Conservation (phyloP, 2,329 filamentous ascomycete species). For the Epichloe baconii region DNA sequence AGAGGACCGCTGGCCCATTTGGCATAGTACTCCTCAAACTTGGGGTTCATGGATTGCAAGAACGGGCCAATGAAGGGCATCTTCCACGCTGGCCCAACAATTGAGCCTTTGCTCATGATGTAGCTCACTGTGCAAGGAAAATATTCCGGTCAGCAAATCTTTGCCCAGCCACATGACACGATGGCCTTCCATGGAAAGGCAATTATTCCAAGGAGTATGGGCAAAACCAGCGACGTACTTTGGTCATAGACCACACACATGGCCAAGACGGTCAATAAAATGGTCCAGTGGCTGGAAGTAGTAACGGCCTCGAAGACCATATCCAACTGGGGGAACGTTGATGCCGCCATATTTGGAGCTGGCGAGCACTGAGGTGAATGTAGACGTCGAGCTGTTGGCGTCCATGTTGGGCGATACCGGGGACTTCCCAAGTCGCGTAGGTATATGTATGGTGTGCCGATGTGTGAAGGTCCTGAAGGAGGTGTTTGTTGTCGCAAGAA, state of each 20-base stretch:
- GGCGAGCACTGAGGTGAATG: conserved; percentile 57
- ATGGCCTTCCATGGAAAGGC: background rate
- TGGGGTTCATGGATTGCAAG: conserved; percentile 79
- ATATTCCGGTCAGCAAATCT: background rate
- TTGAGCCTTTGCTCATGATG: conserved; percentile 59
- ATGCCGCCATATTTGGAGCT: conserved; percentile 39
- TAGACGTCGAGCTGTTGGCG: conserved; percentile 50
- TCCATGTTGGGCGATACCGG: conserved; percentile 27
- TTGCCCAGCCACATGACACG: background rate
- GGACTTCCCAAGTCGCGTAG: background rate
- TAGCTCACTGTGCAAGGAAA: conserved; percentile 50
- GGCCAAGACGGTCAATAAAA: conserved; percentile 57
- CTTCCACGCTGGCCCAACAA: conserved; percentile 63
- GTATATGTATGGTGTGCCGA: background rate
- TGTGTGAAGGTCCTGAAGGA: background rate
- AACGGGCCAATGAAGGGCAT: conserved; percentile 91
- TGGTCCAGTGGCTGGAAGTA: conserved; percentile 45
- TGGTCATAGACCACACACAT: conserved; percentile 77
- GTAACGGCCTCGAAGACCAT: conserved; percentile 41
- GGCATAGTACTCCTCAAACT: conserved; percentile 78
- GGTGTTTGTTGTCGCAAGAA: background rate
- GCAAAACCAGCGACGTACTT: conserved; percentile 43
- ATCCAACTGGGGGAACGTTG: conserved; percentile 41
- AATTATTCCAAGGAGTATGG: background rate
- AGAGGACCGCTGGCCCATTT: conserved; percentile 89